phyloP scores from a whole-genome alignment of 306 rosid species.

The Cicer pinnatifidum region DNA sequence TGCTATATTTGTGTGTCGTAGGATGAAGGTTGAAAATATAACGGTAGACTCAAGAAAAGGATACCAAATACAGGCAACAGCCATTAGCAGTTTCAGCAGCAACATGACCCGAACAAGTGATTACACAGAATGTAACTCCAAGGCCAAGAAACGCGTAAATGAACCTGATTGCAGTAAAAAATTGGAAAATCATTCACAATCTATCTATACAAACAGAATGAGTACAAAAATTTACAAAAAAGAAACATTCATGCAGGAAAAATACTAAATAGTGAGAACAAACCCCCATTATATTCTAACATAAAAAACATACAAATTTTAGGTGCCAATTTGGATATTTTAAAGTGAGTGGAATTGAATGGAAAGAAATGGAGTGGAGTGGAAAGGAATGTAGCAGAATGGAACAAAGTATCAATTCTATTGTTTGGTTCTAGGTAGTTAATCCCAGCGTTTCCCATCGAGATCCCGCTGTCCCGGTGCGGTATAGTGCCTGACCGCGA shows the following conservation, averaged over 20 bases:
- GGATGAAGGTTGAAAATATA: not conserved
- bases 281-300: not conserved
- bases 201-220: constrained; percentile 14
- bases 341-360: too few relatives aligned
- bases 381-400: too few relatives aligned
- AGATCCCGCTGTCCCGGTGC: too few relatives aligned
- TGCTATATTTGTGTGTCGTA: not conserved
- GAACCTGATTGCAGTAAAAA: constrained; percentile 64
- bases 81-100: constrained; percentile 83
- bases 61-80: constrained; percentile 85
- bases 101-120: constrained; percentile 78
- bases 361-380: too few relatives aligned
- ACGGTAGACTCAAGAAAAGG: constrained; percentile 46
- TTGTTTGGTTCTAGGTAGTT: too few relatives aligned
- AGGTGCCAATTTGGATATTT: too few relatives aligned
- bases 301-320: too few relatives aligned
- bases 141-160: constrained; percentile 72
- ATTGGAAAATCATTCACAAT: constrained; percentile 7
- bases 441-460: too few relatives aligned
- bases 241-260: constrained; percentile 9
- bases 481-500: too few relatives aligned
- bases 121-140: constrained; percentile 64
- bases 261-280: not conserved
- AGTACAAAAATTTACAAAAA: not conserved
- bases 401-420: too few relatives aligned